These are phyloP conservation scores for Nemania serpens DNA, from an alignment of 2,329 filamentous ascomycete genomes.

Conservation along the genomic window DNA sequence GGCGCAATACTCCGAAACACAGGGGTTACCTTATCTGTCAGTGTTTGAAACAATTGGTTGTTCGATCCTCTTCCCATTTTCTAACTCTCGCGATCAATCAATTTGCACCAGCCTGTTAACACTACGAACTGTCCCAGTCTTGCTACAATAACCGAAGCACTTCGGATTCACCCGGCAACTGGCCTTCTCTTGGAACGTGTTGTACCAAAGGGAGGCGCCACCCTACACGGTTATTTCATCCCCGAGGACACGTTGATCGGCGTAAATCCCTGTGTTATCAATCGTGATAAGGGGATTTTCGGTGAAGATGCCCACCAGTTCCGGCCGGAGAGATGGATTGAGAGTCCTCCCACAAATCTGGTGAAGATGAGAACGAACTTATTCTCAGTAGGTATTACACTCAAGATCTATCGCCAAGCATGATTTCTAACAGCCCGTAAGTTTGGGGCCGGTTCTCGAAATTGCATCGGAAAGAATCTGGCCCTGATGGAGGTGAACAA, in stretches of 20 bases:
- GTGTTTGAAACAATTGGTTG: no score
- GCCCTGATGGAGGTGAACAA: slow-evolving; percentile 27
- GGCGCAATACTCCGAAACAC: slow-evolving; percentile 17
- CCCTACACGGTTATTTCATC: slow-evolving; percentile 48
- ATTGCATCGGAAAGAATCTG: slow-evolving; percentile 25
- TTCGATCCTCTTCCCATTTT: no score
- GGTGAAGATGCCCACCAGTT: slow-evolving; percentile 60
- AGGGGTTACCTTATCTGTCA: no score
- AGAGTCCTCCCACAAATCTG: slow-evolving; percentile 10
- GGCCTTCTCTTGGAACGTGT: slow-evolving; percentile 65
- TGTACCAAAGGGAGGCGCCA: slow-evolving; percentile 58
- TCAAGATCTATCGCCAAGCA: not conserved
- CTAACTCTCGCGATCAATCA: no score
- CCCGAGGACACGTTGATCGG: slow-evolving; percentile 56
- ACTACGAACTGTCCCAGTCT: not conserved
- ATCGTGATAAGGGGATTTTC: slow-evolving; percentile 60
- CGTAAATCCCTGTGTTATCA: slow-evolving; percentile 65
- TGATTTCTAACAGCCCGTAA: not conserved
- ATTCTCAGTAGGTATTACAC: slow-evolving; percentile 15
- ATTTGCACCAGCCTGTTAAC: no score
- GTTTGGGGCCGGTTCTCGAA: slow-evolving; percentile 22
- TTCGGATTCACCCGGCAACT: slow-evolving; percentile 56
- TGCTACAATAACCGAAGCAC: slow-evolving; percentile 11
- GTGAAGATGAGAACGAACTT: slow-evolving; percentile 17
- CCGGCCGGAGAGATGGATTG: slow-evolving; percentile 59